Evolutionary conservation across 2,329 filamentous ascomycete species (phyloP), one percentile per base, ranked within the genome.

Genomic region (Epichloe elymi): DNA sequence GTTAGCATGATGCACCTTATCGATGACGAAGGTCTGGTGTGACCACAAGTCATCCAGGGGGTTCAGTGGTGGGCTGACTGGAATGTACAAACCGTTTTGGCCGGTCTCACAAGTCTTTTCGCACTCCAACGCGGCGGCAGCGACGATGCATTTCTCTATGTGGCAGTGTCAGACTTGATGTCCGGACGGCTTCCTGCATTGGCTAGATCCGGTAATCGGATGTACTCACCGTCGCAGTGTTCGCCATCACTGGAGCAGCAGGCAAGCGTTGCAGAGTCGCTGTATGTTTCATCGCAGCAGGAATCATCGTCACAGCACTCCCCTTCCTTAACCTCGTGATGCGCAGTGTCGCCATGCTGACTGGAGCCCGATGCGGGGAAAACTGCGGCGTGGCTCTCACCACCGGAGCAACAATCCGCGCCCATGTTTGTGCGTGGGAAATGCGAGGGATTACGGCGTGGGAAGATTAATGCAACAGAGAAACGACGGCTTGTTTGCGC

Each of bases 101-200:
- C 40, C 38, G 3, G 50, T 53, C 35, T 61, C 59, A 54, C 64
- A 65, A 3, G 55, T 53, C 50, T 62, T 60, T 50, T 61, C 58
- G 48, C 64, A 66, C 52, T 64, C 60, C 11, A 61, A 52, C 15
- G 62, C 60, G 15, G 62, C 64, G 30, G 56, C 61, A 14, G 61
- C 57, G 33, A 59, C 45, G 53, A 66, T 65, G 48, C 64, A 66
- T 41, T 63, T 62, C 40, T 65, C 64, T 65, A 46, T 3, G 7
- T 19, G 12, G 38, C n/a, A n/a, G n/a, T 23, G 37, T 55, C 8
- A 56, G 48, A 43, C 41, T 30, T 30, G 49, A 30, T 37, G 39
- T 30, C 30, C 30, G 30, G 6, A 30, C 47, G 17, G 47, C 23
- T 42, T 40, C 14, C 12, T 35, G n/a, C 26, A 37, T 14, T 2